Evolutionary conservation across 345 rosid genomes (phyloP).

Genomic region (Anastatica hierochuntica): DNA sequence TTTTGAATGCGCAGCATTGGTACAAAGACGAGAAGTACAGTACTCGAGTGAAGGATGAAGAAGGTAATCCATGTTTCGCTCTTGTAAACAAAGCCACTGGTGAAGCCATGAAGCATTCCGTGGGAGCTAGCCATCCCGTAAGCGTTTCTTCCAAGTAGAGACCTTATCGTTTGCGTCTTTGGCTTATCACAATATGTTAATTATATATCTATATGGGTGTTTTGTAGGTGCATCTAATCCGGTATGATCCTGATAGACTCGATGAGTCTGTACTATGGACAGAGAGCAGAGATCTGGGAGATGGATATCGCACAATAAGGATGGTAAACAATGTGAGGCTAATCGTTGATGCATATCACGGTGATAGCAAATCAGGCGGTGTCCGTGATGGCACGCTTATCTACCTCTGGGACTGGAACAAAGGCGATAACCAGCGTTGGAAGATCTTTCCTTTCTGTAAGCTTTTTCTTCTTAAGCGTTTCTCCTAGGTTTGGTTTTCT

Average conservation of each 20-base stretch:
- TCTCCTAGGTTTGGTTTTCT: no score
- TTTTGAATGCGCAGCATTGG: slow-evolving; percentile 52
- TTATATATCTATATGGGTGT: neutral
- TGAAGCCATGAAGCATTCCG: slow-evolving; percentile 74
- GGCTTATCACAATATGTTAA: neutral
- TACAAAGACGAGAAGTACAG: slow-evolving; percentile 80
- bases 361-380: slow-evolving; percentile 60
- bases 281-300: slow-evolving; percentile 37
- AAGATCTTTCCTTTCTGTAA: slow-evolving; percentile 63
- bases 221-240: slow-evolving; percentile 51
- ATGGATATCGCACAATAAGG: slow-evolving; percentile 37
- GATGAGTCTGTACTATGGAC: slow-evolving; percentile 75
- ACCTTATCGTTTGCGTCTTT: neutral
- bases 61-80: slow-evolving; percentile 67
- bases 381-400: slow-evolving; percentile 60
- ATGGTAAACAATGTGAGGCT: slow-evolving; percentile 63
- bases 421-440: slow-evolving; percentile 87
- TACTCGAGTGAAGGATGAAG: slow-evolving; percentile 71
- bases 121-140: slow-evolving; percentile 76
- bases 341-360: slow-evolving; percentile 74
- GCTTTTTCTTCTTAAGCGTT: slow-evolving; percentile 16
- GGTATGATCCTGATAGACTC: slow-evolving; percentile 45
- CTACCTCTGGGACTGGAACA: slow-evolving; percentile 76
- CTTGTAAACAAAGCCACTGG: slow-evolving; percentile 84
- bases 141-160: slow-evolving; percentile 4